These are phyloP conservation scores for Dryas alaskensis DNA, from an alignment of 306 rosid genomes.

Conservation along the genomic window DNA sequence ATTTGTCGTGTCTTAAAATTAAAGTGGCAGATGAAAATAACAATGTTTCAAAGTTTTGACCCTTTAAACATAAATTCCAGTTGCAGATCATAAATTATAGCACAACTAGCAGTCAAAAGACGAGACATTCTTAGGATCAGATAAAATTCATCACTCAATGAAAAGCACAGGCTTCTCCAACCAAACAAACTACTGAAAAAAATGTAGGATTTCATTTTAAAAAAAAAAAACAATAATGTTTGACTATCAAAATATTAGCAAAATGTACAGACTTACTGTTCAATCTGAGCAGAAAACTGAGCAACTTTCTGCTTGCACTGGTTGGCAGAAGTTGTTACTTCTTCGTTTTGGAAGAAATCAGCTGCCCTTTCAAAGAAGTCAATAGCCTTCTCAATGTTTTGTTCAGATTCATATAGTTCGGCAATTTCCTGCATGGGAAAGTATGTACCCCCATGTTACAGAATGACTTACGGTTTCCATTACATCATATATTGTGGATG, in stretches of 20 bases:
- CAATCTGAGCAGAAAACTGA: constrained; percentile 86
- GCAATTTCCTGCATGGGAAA: constrained; percentile 72
- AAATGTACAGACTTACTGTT: constrained; percentile 57
- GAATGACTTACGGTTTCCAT: constrained; percentile 13
- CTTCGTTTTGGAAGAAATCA: constrained; percentile 87
- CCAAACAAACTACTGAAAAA: no score
- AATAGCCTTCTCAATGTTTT: constrained; percentile 73
- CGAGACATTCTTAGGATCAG: no score
- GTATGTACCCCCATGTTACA: constrained; percentile 24
- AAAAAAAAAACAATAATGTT: neutral
- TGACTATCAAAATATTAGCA: constrained; percentile 13
- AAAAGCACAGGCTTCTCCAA: no score
- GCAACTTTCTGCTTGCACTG: constrained; percentile 98
- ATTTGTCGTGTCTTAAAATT: no score
- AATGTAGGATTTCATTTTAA: no score
- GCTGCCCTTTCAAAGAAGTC: constrained; percentile 82
- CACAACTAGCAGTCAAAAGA: no score
- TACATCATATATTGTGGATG: constrained; percentile 5
- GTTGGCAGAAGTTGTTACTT: constrained; percentile 79
- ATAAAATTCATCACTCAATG: no score
- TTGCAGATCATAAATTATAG: no score
- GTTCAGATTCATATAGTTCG: constrained; percentile 82
- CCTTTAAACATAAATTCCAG: no score
- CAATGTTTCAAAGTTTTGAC: no score
- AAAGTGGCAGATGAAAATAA: no score